A percentile compares a stretch with the other conserved stretches of the same genome.
These are phyloP conservation scores for Dictyostelium firmibasis DNA, from an alignment of 78 protist species.

Conservation along the genomic window DNA sequence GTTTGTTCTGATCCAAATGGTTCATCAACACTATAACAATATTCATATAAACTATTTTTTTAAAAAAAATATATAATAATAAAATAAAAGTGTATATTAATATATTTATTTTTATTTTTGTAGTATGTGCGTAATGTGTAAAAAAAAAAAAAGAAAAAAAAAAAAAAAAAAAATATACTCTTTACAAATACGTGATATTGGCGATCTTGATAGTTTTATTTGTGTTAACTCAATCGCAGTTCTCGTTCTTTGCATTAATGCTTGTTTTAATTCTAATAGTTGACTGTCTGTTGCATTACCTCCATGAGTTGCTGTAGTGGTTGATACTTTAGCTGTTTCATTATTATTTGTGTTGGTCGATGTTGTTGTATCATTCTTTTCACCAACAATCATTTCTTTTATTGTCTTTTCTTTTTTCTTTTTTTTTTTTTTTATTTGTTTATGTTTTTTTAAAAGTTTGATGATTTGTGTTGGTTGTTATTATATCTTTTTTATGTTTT, in stretches of 20 bases:
- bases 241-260: conserved; percentile 28
- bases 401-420: neutral
- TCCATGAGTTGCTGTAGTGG: neutral
- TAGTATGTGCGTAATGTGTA: neutral
- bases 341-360: neutral
- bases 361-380: neutral
- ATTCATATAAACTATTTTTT: conserved; percentile 15
- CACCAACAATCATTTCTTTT: neutral
- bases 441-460: neutral
- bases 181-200: conserved; percentile 32
- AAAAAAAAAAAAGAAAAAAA: neutral
- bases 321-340: neutral
- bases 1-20: conserved; percentile 24
- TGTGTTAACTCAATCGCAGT: neutral
- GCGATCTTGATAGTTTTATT: neutral
- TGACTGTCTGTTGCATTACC: neutral
- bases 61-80: neutral
- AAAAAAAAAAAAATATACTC: neutral
- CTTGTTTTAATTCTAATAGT: neutral
- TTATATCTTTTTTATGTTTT: neutral
- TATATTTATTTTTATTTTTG: neutral
- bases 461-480: neutral
- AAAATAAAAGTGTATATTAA: neutral
- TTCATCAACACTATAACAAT: conserved; percentile 19
- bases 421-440: neutral